Percentiles rank a stretch among this genome's conserved stretches.
These are phyloP conservation scores for Mucor saturninus DNA, from an alignment of 371 early-diverging fungal species.

Conservation along the genomic window DNA sequence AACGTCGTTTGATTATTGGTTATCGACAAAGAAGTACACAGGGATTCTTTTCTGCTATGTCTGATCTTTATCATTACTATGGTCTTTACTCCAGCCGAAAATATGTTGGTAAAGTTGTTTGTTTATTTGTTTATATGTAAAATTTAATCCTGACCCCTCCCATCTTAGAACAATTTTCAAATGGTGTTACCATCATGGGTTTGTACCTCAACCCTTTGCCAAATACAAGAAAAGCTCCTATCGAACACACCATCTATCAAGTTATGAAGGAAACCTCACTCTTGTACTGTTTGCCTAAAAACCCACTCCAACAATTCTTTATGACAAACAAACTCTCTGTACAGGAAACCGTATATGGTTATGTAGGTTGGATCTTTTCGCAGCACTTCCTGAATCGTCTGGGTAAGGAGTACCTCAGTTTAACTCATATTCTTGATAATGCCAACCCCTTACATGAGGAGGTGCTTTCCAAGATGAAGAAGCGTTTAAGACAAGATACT, in stretches of 20 bases:
- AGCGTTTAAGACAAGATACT: constrained; percentile 94
- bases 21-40: constrained; percentile 89
- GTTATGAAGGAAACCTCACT: constrained; percentile 96
- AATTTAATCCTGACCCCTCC: neutral
- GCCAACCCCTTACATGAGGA: constrained; percentile 87
- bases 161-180: constrained; percentile 92
- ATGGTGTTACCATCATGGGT: constrained; percentile 95
- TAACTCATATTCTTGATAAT: constrained; percentile 79
- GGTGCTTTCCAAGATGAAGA: constrained; percentile 95
- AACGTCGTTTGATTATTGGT: constrained; percentile 93
- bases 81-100: constrained; percentile 94
- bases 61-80: constrained; percentile 98
- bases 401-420: constrained; percentile 89
- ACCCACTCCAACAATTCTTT: constrained; percentile 95
- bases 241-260: constrained; percentile 92
- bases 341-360: constrained; percentile 96
- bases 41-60: constrained; percentile 93
- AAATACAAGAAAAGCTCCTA: constrained; percentile 79
- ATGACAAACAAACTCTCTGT: constrained; percentile 89
- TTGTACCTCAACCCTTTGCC: constrained; percentile 89
- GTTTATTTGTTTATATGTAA: neutral
- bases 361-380: constrained; percentile 95
- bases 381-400: constrained; percentile 98
- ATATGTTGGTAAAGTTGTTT: constrained; percentile 78
- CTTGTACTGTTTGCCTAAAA: constrained; percentile 95